Evolutionary conservation across 805 yeast species (phyloP).

Genomic region (Suhomyces sp.): DNA sequence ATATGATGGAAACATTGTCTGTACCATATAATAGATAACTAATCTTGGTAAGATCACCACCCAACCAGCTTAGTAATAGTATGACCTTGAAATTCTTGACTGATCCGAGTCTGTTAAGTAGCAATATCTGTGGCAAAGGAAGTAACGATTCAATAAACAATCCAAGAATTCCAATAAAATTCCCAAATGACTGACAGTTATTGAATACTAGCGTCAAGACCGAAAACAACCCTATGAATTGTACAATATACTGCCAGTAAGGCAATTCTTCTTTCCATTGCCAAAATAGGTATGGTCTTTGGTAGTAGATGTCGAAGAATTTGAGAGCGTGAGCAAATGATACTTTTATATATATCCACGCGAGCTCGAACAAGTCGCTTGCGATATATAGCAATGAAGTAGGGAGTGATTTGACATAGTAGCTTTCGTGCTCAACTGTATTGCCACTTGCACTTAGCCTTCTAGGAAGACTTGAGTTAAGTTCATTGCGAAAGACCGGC

Average conservation of each 20-base stretch:
- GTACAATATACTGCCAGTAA: constrained; percentile 62
- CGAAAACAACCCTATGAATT: constrained; percentile 42
- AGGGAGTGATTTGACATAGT: constrained; percentile 5
- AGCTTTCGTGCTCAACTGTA: constrained; percentile 15
- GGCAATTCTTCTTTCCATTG: constrained; percentile 66
- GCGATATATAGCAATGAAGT: constrained; percentile 1
- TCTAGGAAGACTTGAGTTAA: constrained; percentile 21
- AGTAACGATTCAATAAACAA: constrained; percentile 68
- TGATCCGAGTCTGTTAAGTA: constrained; percentile 61
- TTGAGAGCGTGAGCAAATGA: constrained; percentile 37
- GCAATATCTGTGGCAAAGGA: constrained; percentile 76
- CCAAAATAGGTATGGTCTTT: constrained; percentile 73
- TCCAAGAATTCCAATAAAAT: constrained; percentile 57
- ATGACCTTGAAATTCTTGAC: constrained; percentile 78
- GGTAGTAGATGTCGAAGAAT: constrained; percentile 67
- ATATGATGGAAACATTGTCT: constrained; percentile 59
- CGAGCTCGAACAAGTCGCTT: constrained; percentile 7
- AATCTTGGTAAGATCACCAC: constrained; percentile 82
- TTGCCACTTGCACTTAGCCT: constrained; percentile 12
- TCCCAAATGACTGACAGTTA: constrained; percentile 38
- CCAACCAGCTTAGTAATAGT: constrained; percentile 76
- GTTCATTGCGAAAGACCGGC: constrained; percentile 28
- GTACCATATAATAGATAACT: constrained; percentile 76
- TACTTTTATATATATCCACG: constrained; percentile 10
- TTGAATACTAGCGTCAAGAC: constrained; percentile 40